These are phyloP conservation scores for Nyssa sinensis DNA, from an alignment of 148 eudicot genomes.

Conservation along the genomic window DNA sequence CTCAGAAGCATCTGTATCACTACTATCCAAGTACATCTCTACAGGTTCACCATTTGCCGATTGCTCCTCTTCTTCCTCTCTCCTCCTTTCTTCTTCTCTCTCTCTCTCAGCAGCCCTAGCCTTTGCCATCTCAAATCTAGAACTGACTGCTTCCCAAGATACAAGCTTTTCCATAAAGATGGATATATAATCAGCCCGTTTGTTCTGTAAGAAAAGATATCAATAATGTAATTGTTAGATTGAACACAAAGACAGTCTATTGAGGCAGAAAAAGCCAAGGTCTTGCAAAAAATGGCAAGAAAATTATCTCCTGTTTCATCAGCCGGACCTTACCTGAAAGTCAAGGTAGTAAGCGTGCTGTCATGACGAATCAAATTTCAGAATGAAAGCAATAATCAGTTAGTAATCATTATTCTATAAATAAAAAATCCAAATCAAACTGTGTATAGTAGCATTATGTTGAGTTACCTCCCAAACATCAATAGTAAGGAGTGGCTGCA, in stretches of 20 bases:
- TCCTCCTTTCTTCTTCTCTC: slow-evolving; percentile 29
- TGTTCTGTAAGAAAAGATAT: slow-evolving; percentile 55
- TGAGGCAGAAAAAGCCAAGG: not conserved
- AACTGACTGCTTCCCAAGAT: slow-evolving; percentile 86
- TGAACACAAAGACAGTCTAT: not conserved
- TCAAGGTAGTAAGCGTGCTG: slow-evolving; percentile 98
- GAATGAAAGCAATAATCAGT: slow-evolving; percentile 16
- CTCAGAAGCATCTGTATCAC: slow-evolving; percentile 31
- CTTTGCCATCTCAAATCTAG: slow-evolving; percentile 78
- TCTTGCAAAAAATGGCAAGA: not conserved
- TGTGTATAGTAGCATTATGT: not conserved
- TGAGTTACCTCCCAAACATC: slow-evolving; percentile 90
- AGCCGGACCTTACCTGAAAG: slow-evolving; percentile 56
- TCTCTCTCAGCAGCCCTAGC: slow-evolving; percentile 55
- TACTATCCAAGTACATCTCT: slow-evolving; percentile 39
- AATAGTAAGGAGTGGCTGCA: slow-evolving; percentile 92
- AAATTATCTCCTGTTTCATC: not conserved
- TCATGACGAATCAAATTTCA: slow-evolving; percentile 13
- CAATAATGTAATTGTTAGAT: not conserved
- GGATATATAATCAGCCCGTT: slow-evolving; percentile 84
- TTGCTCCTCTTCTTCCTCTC: slow-evolving; percentile 23
- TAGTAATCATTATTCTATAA: not conserved
- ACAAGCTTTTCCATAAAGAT: slow-evolving; percentile 82
- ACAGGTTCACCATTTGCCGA: slow-evolving; percentile 11
- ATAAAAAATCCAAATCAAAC: not conserved